Conservation (phyloP, 192 early-diverging fungal genomes). For the Cetraspora pellucida region DNA sequence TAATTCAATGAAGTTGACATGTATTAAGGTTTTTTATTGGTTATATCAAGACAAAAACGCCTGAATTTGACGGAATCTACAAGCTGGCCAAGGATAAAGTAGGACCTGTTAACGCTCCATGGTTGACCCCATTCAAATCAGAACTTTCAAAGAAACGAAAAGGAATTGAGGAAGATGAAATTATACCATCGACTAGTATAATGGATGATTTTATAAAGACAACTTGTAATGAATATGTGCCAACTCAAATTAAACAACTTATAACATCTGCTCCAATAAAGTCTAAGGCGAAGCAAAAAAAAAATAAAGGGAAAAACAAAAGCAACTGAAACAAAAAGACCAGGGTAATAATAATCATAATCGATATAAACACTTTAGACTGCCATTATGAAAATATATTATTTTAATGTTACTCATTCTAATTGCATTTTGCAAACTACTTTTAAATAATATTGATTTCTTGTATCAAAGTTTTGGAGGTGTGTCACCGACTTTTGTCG, state of each 20-base stretch:
- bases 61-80: slow-evolving; percentile 4
- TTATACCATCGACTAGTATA: background rate
- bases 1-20: background rate
- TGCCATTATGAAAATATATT: too few species aligned
- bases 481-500: slow-evolving; percentile 50
- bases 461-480: slow-evolving; percentile 24
- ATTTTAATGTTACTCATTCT: too few species aligned
- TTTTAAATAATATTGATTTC: too few species aligned
- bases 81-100: slow-evolving; percentile 19
- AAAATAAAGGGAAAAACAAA: background rate
- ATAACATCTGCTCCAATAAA: slow-evolving; percentile 7
- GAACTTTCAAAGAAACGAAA: slow-evolving; percentile 12
- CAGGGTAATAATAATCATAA: too few species aligned
- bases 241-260: slow-evolving; percentile 19
- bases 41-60: background rate
- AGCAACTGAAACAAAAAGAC: background rate
- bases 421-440: too few species aligned
- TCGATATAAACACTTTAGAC: too few species aligned
- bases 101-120: background rate
- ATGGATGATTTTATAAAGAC: background rate
- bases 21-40: background rate
- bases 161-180: background rate
- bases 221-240: background rate
- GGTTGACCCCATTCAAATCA: slow-evolving; percentile 5
- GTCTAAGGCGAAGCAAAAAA: slow-evolving; percentile 2